These are phyloP conservation scores for Spongiforma sp. DNA, from an alignment of 1,284 basidiomycete genomes.

Conservation along the genomic window DNA sequence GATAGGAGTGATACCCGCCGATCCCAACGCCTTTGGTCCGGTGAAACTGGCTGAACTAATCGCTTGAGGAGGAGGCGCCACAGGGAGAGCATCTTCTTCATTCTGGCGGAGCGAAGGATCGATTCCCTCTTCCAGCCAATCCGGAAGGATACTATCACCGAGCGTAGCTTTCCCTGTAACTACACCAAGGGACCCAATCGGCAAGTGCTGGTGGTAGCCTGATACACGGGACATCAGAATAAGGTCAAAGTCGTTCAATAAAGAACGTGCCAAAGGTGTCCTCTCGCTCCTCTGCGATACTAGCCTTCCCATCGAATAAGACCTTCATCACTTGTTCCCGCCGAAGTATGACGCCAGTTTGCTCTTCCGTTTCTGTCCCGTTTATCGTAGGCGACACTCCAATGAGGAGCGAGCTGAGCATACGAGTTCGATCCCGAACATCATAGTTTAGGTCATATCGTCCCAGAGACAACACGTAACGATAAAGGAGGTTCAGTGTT, in stretches of 20 bases:
- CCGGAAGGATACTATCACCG: slow-evolving; percentile 51
- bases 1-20: slow-evolving; percentile 42
- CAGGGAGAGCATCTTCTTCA: slow-evolving; percentile 56
- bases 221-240: slow-evolving; percentile 6
- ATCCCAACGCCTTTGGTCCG: slow-evolving; percentile 19
- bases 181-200: slow-evolving; percentile 61
- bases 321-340: slow-evolving; percentile 83
- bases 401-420: slow-evolving; percentile 73
- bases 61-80: slow-evolving; percentile 39
- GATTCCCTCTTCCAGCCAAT: slow-evolving; percentile 68
- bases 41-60: slow-evolving; percentile 43
- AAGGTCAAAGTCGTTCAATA: neutral
- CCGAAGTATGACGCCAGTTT: slow-evolving; percentile 78
- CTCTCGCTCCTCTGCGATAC: slow-evolving; percentile 44
- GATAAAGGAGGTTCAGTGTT: slow-evolving; percentile 58
- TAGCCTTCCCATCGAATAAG: slow-evolving; percentile 75
- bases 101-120: slow-evolving; percentile 59
- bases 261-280: slow-evolving; percentile 30
- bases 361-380: slow-evolving; percentile 34
- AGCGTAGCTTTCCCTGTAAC: slow-evolving; percentile 58
- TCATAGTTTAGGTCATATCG: slow-evolving; percentile 89
- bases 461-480: slow-evolving; percentile 84
- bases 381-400: slow-evolving; percentile 43
- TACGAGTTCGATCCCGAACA: slow-evolving; percentile 86
- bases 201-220: slow-evolving; percentile 46